Percentiles rank a stretch among this genome's conserved stretches.
phyloP scores from a whole-genome alignment of 1,139 yeast species.

The Citeromyces siamensis region DNA sequence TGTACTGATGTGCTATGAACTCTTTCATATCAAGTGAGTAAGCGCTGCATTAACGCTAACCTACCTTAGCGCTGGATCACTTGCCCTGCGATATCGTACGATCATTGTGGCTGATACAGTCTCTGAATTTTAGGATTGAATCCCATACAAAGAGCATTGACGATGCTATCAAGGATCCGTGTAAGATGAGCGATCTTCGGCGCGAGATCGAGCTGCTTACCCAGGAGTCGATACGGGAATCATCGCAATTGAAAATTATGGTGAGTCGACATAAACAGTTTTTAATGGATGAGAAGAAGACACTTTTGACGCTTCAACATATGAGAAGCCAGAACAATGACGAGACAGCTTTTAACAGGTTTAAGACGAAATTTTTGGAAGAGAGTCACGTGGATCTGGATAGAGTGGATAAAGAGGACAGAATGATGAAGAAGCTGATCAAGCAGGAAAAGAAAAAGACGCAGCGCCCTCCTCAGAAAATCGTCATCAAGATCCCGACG shows the following conservation, averaged over 20 bases:
- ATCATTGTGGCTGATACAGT: conserved; percentile 32
- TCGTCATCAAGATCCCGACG: not conserved
- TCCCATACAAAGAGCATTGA: conserved; percentile 10
- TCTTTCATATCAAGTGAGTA: conserved; percentile 1
- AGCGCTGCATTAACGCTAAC: not conserved
- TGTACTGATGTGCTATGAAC: not conserved
- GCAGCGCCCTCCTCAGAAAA: not conserved
- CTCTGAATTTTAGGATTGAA: conserved; percentile 20
- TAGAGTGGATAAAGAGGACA: not conserved
- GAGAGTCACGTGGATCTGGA: not conserved
- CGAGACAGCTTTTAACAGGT: conserved; percentile 11
- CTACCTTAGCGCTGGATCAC: conserved; percentile 24
- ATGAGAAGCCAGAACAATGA: conserved; percentile 8
- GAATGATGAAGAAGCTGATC: not conserved
- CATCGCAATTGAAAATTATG: conserved; percentile 10
- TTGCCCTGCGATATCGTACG: conserved; percentile 34
- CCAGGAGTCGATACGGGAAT: conserved; percentile 13
- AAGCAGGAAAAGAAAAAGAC: not conserved
- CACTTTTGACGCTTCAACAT: conserved; percentile 9
- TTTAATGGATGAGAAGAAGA: conserved; percentile 15
- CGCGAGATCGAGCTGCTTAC: conserved; percentile 7
- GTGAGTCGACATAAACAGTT: conserved; percentile 12
- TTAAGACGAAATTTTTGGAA: conserved; percentile 11
- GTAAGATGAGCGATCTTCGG: not conserved
- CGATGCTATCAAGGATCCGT: not conserved